A percentile compares a stretch with the other conserved stretches of the same genome.
Conservation (phyloP, 768 basidiomycete species). For the Boletus edulis region DNA sequence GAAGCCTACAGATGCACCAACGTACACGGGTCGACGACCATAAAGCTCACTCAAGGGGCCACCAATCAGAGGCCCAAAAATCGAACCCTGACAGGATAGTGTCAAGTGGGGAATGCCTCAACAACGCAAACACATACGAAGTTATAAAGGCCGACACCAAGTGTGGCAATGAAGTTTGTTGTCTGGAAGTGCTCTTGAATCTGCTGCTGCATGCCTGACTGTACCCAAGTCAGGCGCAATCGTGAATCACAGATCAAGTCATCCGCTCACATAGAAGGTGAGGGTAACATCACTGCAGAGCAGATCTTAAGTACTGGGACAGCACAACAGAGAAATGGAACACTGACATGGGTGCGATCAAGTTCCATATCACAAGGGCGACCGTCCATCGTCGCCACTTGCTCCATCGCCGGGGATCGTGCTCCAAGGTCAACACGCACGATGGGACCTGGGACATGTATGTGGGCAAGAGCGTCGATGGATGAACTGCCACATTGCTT, state of each 20-base stretch:
- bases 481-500: neutral
- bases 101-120: neutral
- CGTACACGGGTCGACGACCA: constrained; percentile 22
- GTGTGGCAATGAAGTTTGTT: constrained; percentile 12
- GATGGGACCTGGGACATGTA: constrained; percentile 20
- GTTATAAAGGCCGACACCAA: constrained; percentile 24
- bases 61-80: constrained; percentile 22
- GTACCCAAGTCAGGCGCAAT: neutral
- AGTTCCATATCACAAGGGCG: constrained; percentile 24
- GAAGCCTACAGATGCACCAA: constrained; percentile 19
- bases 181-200: constrained; percentile 23
- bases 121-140: constrained; percentile 6
- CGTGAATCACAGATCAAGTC: neutral
- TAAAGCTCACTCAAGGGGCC: constrained; percentile 24
- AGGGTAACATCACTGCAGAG: constrained; percentile 18
- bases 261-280: constrained; percentile 25
- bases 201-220: constrained; percentile 28
- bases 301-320: constrained; percentile 1
- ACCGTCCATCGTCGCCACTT: constrained; percentile 11
- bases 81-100: constrained; percentile 9
- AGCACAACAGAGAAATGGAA: neutral
- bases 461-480: constrained; percentile 3
- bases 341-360: constrained; percentile 26
- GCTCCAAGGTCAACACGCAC: constrained; percentile 15
- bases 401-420: constrained; percentile 25